Conservation (phyloP, 2,329 filamentous ascomycete species). For the Cryphonectria japonica region DNA sequence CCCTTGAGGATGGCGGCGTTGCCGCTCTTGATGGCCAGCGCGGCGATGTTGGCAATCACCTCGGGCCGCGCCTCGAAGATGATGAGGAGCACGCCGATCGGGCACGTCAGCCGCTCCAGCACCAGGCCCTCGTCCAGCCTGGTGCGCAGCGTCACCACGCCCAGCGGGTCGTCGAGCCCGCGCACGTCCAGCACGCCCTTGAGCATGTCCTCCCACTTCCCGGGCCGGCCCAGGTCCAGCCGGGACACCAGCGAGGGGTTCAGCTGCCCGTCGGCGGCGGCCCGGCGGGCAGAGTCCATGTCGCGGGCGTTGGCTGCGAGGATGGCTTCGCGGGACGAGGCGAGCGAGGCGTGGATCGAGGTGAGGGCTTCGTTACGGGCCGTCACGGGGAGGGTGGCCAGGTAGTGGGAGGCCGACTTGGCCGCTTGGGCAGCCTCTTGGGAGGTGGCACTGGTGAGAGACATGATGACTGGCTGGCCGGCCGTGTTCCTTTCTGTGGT, state of each 20-base stretch:
- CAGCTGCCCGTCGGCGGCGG: slow-evolving; percentile 74
- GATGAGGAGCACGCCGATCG: slow-evolving; percentile 95
- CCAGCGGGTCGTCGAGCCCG: slow-evolving; percentile 87
- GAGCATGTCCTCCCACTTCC: slow-evolving; percentile 98
- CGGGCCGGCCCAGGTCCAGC: slow-evolving; percentile 81
- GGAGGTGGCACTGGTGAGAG: slow-evolving; percentile 83
- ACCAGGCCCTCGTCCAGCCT: slow-evolving; percentile 83
- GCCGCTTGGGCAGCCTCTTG: slow-evolving; percentile 77
- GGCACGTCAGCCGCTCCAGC: slow-evolving; percentile 87
- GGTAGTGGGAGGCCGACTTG: slow-evolving; percentile 77
- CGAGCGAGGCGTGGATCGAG: slow-evolving; percentile 78
- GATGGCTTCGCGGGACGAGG: slow-evolving; percentile 71
- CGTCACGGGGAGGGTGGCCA: slow-evolving; percentile 76
- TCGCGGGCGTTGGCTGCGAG: slow-evolving; percentile 86
- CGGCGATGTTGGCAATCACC: slow-evolving; percentile 97
- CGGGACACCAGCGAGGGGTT: slow-evolving; percentile 85
- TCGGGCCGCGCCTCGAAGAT: slow-evolving; percentile 98
- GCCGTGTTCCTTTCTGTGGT: not conserved
- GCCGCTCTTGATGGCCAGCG: slow-evolving; percentile 93
- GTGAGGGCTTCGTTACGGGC: slow-evolving; percentile 85
- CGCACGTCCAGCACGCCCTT: slow-evolving; percentile 91
- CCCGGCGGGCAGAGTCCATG: slow-evolving; percentile 72
- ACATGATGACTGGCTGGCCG: slow-evolving; percentile 61
- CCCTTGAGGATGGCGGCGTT: slow-evolving; percentile 97
- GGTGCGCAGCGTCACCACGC: slow-evolving; percentile 81